phyloP scores from a whole-genome alignment of 306 rosid species.

The Rosa lucieae region DNA sequence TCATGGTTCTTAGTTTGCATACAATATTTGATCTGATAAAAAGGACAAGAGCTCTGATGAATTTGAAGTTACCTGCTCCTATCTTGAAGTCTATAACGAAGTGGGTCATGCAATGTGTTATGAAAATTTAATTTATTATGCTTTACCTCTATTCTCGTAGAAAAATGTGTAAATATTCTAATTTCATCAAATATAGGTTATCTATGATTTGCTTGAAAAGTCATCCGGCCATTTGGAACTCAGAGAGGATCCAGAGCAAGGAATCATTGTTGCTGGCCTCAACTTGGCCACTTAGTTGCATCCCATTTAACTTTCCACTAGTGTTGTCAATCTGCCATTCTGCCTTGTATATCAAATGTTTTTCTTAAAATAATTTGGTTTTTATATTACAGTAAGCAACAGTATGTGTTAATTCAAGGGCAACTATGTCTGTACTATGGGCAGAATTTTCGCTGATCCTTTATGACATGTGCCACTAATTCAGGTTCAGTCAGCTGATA shows the following conservation, averaged over 20 bases:
- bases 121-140: not conserved
- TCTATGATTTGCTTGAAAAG: slow-evolving; percentile 67
- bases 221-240: slow-evolving; percentile 64
- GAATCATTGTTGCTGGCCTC: slow-evolving; percentile 58
- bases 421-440: too few relatives aligned
- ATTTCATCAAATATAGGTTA: slow-evolving; percentile 40
- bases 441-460: too few relatives aligned
- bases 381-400: too few relatives aligned
- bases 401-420: too few relatives aligned
- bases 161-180: not conserved
- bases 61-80: slow-evolving; percentile 63
- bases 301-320: not conserved
- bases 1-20: slow-evolving; percentile 66
- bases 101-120: slow-evolving; percentile 25
- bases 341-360: not conserved
- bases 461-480: too few relatives aligned
- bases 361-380: not conserved
- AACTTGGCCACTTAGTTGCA: slow-evolving; percentile 20
- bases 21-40: slow-evolving; percentile 53
- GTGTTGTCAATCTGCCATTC: slow-evolving; percentile 2
- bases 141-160: not conserved
- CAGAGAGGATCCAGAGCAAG: slow-evolving; percentile 67
- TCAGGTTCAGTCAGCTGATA: too few relatives aligned
- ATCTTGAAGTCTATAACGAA: slow-evolving; percentile 68
- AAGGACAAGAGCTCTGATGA: slow-evolving; percentile 48